Base-by-base conservation (phyloP, 306 rosid genomes). In the Casuarina cunninghamiana region DNA sequence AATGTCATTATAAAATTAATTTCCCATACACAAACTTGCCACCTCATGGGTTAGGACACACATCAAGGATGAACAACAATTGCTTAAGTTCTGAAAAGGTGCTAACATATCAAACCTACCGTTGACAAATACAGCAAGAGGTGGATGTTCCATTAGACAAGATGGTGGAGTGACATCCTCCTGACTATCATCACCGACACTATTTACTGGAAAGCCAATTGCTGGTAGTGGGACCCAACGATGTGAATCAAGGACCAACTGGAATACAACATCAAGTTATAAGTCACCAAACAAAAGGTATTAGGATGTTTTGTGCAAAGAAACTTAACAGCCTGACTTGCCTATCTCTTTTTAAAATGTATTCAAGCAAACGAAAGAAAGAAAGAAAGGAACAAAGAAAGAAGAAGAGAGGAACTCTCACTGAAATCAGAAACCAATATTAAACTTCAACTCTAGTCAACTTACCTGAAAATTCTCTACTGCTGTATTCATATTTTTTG, bases 191-290 rank as follows among this genome's bases (percentile, higher is more conserved):
- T 91, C 96, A 65, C 95, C 90, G 66, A 83, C 57, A 69, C 82
- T 80, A 75, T 54, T 84, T 13, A 91, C 68, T 11, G 93, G 81
- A 86, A 87, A 96, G 83, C 99, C 99, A 86, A 96, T 89, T 71
- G 91, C 86, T 46, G 99, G 98, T 58, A 93, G 81, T 69, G 99
- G 97, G 79, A 96, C 99, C 99, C 99, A 96, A 63, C 98, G 99
- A 87, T 96, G 99, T 77, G 98, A 93, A 87, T 93, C 99, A 94
- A 96, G 83, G 75, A 95, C 96, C 88, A 93, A 79, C 99, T 95
- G 84, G 60, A 70, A 69, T 16, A 83, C 17, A 81, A 38, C 49
- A 75, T 37, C 7, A 81, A 76, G 78, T 84, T 74, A 77, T 61
- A 62, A 48, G 46, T 49, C 72, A 78, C 60, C 39, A 63, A 10